Percentiles rank a stretch among this genome's conserved stretches.
These are phyloP conservation scores for Fistulifera pelliculosa DNA, from an alignment of 108 stramenopile species.

Conservation along the genomic window DNA sequence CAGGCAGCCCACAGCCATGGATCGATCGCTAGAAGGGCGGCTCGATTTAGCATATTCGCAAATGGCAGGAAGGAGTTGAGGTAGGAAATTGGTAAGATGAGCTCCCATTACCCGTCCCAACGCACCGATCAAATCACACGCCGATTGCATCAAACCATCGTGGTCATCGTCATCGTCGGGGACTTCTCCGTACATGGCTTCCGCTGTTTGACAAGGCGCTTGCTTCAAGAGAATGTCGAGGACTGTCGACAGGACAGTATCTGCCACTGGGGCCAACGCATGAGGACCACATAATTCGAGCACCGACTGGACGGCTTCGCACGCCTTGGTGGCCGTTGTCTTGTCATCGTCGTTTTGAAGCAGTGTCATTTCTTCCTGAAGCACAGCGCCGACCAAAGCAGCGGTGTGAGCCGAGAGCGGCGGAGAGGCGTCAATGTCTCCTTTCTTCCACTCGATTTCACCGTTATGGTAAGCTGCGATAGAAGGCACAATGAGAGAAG, in stretches of 20 bases:
- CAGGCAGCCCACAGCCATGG: conserved; percentile 92
- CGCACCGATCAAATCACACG: conserved; percentile 81
- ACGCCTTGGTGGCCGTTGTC: conserved; percentile 77
- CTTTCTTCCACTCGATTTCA: conserved; percentile 82
- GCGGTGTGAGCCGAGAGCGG: conserved; percentile 69
- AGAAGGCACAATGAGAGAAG: conserved; percentile 60
- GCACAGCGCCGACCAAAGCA: conserved; percentile 54
- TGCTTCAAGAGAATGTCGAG: conserved; percentile 64
- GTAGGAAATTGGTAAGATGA: conserved; percentile 71
- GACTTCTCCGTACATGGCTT: conserved; percentile 56
- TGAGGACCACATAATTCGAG: conserved; percentile 83
- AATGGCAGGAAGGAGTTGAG: conserved; percentile 80
- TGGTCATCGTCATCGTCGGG: conserved; percentile 93
- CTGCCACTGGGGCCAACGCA: conserved; percentile 56
- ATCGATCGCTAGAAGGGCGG: conserved; percentile 82
- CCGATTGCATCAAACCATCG: conserved; percentile 84
- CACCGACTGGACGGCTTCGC: conserved; percentile 81
- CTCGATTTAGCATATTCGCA: conserved; percentile 84
- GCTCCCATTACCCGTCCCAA: conserved; percentile 79
- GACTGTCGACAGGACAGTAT: conserved; percentile 51
- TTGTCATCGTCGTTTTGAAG: conserved; percentile 80
- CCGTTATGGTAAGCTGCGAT: conserved; percentile 71
- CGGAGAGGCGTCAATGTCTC: conserved; percentile 37
- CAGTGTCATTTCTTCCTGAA: conserved; percentile 65
- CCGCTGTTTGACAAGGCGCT: conserved; percentile 64